These are phyloP conservation scores for Calonectria hawksworthii DNA, from an alignment of 2,329 filamentous ascomycete genomes.

Conservation along the genomic window DNA sequence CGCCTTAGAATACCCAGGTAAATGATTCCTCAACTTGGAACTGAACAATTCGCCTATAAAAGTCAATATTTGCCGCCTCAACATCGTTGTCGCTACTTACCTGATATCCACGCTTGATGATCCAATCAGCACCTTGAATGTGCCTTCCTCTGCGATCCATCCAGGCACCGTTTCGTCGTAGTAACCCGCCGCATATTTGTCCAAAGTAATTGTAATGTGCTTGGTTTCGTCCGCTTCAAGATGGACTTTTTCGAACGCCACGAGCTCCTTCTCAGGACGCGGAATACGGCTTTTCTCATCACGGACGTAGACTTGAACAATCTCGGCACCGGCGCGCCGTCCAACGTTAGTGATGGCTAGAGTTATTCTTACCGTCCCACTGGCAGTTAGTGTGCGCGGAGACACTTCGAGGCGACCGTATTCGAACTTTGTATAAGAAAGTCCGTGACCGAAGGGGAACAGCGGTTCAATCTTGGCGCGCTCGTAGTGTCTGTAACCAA, in stretches of 20 bases:
- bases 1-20: slow-evolving; percentile 71
- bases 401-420: slow-evolving; percentile 71
- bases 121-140: slow-evolving; percentile 72
- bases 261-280: slow-evolving; percentile 78
- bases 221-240: slow-evolving; percentile 69
- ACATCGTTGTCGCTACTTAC: slow-evolving; percentile 54
- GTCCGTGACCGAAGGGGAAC: slow-evolving; percentile 81
- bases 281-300: slow-evolving; percentile 74
- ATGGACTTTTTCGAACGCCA: slow-evolving; percentile 76
- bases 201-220: slow-evolving; percentile 60
- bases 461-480: slow-evolving; percentile 69
- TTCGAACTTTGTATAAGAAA: slow-evolving; percentile 79
- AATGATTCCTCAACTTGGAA: slow-evolving; percentile 76
- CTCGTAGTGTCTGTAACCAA: slow-evolving; percentile 83
- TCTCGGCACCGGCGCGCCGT: slow-evolving; percentile 69
- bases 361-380: slow-evolving; percentile 59
- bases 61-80: not conserved
- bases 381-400: slow-evolving; percentile 54
- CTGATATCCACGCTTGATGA: slow-evolving; percentile 74
- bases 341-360: slow-evolving; percentile 70
- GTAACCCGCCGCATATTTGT: slow-evolving; percentile 70
- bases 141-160: slow-evolving; percentile 77
- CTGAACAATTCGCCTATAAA: slow-evolving; percentile 57
- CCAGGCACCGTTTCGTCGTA: slow-evolving; percentile 70
- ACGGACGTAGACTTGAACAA: slow-evolving; percentile 77